Conservation (phyloP, 768 basidiomycete species). For the Podaxis mareebaensis region DNA sequence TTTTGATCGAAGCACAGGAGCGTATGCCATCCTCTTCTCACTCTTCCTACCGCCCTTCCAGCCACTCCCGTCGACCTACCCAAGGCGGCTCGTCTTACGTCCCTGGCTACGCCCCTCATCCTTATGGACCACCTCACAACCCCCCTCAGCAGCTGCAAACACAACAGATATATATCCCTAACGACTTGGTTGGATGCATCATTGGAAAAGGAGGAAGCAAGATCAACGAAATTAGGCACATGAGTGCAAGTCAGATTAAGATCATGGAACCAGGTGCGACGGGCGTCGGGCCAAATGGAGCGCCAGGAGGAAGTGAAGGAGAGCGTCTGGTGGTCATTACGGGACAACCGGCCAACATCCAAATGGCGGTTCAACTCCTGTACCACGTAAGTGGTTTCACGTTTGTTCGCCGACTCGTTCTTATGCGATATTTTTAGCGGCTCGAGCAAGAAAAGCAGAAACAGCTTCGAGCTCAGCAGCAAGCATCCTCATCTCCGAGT, state of each 20-base stretch:
- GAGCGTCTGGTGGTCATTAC: conserved; percentile 96
- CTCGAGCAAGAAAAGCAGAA: conserved; percentile 91
- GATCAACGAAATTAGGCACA: conserved; percentile 97
- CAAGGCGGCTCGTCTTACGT: conserved; percentile 61
- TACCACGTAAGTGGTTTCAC: conserved; percentile 62
- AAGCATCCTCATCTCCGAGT: conserved; percentile 12
- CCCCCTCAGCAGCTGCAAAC: conserved; percentile 82
- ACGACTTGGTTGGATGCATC: conserved; percentile 94
- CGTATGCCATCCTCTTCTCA: conserved; percentile 71
- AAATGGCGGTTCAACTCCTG: conserved; percentile 92
- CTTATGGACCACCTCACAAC: conserved; percentile 45
- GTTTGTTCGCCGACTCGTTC: background rate
- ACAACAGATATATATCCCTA: conserved; percentile 98
- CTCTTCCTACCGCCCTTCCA: conserved; percentile 68
- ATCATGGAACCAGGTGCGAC: conserved; percentile 96
- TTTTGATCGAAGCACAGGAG: conserved; percentile 91
- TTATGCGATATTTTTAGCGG: conserved; percentile 45
- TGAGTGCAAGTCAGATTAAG: conserved; percentile 95
- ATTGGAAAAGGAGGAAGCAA: conserved; percentile 98
- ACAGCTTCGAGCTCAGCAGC: conserved; percentile 51
- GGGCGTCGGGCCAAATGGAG: conserved; percentile 66
- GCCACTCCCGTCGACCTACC: conserved; percentile 26
- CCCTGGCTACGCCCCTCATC: conserved; percentile 50
- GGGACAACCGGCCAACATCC: conserved; percentile 92
- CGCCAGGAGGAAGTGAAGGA: conserved; percentile 74